Conservation (phyloP, 495 filamentous ascomycete genomes). For the Hyphodiscus hymeniophilus region DNA sequence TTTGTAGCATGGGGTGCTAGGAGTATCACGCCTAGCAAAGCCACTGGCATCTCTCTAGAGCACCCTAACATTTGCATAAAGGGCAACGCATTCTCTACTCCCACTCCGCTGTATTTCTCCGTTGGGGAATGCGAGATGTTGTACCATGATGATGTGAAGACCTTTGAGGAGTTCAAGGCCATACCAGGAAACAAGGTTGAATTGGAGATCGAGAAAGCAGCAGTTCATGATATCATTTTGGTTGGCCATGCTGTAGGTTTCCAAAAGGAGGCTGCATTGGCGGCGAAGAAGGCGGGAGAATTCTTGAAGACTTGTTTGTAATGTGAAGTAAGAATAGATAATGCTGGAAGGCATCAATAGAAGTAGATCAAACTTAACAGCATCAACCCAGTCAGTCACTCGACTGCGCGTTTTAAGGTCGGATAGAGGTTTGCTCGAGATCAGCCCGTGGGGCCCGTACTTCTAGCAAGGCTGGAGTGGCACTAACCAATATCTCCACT, state of each 20-base stretch:
- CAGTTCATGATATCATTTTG: constrained; percentile 24
- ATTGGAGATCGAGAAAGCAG: constrained; percentile 11
- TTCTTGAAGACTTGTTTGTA: not conserved
- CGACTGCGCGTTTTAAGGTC: too few relatives aligned
- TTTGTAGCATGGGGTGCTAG: constrained; percentile 21
- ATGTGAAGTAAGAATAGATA: too few relatives aligned
- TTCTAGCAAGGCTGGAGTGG: not conserved
- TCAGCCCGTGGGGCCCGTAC: too few relatives aligned
- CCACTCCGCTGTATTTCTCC: constrained; percentile 17
- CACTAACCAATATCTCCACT: not conserved
- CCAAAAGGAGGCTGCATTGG: constrained; percentile 16
- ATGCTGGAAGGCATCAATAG: too few relatives aligned
- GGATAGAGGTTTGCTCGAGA: too few relatives aligned
- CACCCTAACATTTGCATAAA: constrained; percentile 15
- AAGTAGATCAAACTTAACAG: too few relatives aligned
- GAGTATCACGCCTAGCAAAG: constrained; percentile 1
- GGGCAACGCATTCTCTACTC: constrained; percentile 16
- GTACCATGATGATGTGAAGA: constrained; percentile 12
- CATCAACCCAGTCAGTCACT: too few relatives aligned
- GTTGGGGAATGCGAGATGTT: constrained; percentile 16
- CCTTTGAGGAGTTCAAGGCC: constrained; percentile 9
- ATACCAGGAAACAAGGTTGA: constrained; percentile 17
- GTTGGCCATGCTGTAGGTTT: constrained; percentile 21
- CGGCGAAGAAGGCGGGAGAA: not conserved
- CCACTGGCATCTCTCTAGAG: constrained; percentile 2